Percentiles rank a stretch among this genome's conserved stretches.
These are phyloP conservation scores for Umbelopsis ramanniana DNA, from an alignment of 192 early-diverging fungal species.

Conservation along the genomic window DNA sequence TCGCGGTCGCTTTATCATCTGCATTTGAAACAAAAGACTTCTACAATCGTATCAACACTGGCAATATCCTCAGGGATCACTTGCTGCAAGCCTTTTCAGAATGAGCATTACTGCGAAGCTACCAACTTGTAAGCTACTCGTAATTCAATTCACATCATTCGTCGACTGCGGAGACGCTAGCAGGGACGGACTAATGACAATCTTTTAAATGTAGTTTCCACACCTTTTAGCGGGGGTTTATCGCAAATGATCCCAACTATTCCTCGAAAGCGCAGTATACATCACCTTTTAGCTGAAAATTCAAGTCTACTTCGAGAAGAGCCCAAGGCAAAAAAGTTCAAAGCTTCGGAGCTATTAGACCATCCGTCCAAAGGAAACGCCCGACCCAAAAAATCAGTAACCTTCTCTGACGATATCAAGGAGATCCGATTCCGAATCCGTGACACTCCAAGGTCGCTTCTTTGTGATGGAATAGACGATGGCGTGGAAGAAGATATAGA, in stretches of 20 bases:
- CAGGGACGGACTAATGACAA: neutral
- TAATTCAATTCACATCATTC: neutral
- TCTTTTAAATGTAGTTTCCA: neutral
- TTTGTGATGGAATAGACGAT: neutral
- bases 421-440: neutral
- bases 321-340: neutral
- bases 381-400: neutral
- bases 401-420: neutral
- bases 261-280: neutral
- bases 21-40: neutral
- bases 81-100: neutral
- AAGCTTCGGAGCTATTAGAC: neutral
- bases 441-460: neutral
- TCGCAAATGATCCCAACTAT: neutral
- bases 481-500: neutral
- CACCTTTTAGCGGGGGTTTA: neutral
- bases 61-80: conserved; percentile 1
- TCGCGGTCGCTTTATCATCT: neutral
- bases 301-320: neutral
- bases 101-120: neutral
- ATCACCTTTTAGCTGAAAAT: neutral
- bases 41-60: neutral
- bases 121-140: neutral
- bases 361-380: too few relatives aligned
- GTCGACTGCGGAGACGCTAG: neutral